A percentile compares a stretch with the other conserved stretches of the same genome.
phyloP scores from a whole-genome alignment of 1,284 basidiomycete genomes.

The Austroboletus novae-zelandiae region DNA sequence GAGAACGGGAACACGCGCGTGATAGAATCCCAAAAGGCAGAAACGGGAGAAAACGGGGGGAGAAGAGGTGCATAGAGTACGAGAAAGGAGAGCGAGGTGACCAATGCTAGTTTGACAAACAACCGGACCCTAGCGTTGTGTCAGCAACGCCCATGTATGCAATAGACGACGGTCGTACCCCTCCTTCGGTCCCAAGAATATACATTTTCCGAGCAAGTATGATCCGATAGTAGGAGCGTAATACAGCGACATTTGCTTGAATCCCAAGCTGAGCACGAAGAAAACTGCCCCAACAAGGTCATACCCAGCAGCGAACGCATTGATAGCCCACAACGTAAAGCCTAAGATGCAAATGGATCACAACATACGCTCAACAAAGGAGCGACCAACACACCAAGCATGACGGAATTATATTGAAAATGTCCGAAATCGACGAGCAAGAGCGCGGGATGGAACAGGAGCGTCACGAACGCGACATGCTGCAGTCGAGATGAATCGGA shows the following conservation, averaged over 20 bases:
- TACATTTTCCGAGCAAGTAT: conserved; percentile 81
- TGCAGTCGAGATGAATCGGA: conserved; percentile 28
- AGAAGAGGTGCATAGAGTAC: conserved; percentile 57
- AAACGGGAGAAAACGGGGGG: conserved; percentile 32
- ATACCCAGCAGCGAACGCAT: conserved; percentile 63
- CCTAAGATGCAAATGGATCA: conserved; percentile 39
- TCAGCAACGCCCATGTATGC: conserved; percentile 5
- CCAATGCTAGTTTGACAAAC: conserved; percentile 66
- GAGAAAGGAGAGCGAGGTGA: conserved; percentile 60
- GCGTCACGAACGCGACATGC: conserved; percentile 69
- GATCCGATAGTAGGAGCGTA: conserved; percentile 88
- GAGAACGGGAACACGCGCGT: conserved; percentile 87
- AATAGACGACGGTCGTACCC: conserved; percentile 52
- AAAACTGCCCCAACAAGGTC: conserved; percentile 79
- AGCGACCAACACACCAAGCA: conserved; percentile 61
- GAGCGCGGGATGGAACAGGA: conserved; percentile 82
- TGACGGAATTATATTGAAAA: conserved; percentile 91
- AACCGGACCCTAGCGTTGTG: conserved; percentile 47
- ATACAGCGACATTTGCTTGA: conserved; percentile 96
- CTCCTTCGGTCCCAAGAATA: conserved; percentile 60
- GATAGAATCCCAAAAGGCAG: conserved; percentile 60
- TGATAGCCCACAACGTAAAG: conserved; percentile 68
- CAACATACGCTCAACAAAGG: not conserved
- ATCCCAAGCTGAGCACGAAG: conserved; percentile 82
- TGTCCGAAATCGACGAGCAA: conserved; percentile 89